Evolutionary conservation across 148 eudicot genomes (phyloP).

Genomic region (Beta vulgaris): DNA sequence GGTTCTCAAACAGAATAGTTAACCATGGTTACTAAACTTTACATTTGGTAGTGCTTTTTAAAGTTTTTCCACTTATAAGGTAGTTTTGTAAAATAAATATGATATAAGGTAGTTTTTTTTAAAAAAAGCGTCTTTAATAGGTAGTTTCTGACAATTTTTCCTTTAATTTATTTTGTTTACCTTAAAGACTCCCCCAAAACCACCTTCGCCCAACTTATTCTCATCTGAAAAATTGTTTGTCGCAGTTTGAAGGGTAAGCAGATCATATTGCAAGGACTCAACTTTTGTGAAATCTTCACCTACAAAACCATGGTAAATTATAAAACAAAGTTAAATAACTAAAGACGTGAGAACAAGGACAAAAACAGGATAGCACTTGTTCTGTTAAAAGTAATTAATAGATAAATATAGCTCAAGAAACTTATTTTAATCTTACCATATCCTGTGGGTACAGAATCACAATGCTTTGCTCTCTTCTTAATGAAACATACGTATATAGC

Average conservation of each 20-base stretch:
- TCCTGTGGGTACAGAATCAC: neutral
- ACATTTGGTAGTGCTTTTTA: no score
- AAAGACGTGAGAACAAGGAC: neutral
- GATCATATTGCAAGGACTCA: slow-evolving; percentile 28
- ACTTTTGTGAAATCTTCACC: slow-evolving; percentile 14
- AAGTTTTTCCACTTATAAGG: no score
- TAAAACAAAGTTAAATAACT: neutral
- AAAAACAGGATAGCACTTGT: no score
- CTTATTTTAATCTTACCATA: neutral
- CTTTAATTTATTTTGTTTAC: no score
- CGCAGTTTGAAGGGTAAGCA: slow-evolving; percentile 22
- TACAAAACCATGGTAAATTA: neutral
- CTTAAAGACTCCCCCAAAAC: slow-evolving; percentile 30
- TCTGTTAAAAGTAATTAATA: no score
- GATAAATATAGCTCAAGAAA: neutral
- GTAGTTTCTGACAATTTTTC: no score
- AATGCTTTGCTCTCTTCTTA: slow-evolving; percentile 1
- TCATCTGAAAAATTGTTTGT: slow-evolving; percentile 20
- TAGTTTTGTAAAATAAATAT: no score
- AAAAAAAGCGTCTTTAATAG: no score
- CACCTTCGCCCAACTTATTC: slow-evolving; percentile 32
- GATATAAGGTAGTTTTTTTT: no score
- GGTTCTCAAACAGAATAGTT: no score
- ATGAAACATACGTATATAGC: neutral
- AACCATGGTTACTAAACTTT: no score